phyloP scores from a whole-genome alignment of 2,329 filamentous ascomycete species.

The Pseudomassariella vexata region DNA sequence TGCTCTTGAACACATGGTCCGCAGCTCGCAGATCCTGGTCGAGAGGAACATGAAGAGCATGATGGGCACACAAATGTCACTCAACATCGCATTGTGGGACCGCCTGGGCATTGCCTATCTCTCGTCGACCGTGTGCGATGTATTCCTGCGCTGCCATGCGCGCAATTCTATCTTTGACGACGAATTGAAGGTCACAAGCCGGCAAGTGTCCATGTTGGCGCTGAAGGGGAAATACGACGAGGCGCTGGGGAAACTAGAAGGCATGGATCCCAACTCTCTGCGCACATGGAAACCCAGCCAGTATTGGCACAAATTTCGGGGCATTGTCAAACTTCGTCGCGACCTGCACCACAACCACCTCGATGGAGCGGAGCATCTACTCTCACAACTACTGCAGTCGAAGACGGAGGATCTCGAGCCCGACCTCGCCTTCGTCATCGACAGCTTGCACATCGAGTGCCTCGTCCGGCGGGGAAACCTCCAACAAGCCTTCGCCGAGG shows the following conservation, averaged over 20 bases:
- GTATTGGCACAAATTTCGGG: constrained; percentile 62
- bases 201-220: constrained; percentile 61
- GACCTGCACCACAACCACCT: constrained; percentile 53
- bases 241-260: constrained; percentile 55
- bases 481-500: constrained; percentile 39
- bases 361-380: constrained; percentile 41
- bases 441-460: constrained; percentile 46
- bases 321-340: constrained; percentile 58
- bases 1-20: constrained; percentile 73
- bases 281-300: constrained; percentile 75
- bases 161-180: constrained; percentile 62
- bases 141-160: constrained; percentile 70
- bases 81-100: constrained; percentile 69
- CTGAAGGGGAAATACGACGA: constrained; percentile 66
- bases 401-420: constrained; percentile 45
- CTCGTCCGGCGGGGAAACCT: constrained; percentile 43
- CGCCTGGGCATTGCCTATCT: constrained; percentile 60
- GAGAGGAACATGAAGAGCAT: constrained; percentile 67
- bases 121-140: constrained; percentile 59
- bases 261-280: constrained; percentile 54
- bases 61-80: constrained; percentile 67
- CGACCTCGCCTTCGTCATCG: constrained; percentile 44
- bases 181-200: constrained; percentile 66
- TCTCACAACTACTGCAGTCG: constrained; percentile 48
- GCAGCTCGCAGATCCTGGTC: constrained; percentile 77